phyloP scores from a whole-genome alignment of 2,329 filamentous ascomycete species.

The Fusarium anguioides region DNA sequence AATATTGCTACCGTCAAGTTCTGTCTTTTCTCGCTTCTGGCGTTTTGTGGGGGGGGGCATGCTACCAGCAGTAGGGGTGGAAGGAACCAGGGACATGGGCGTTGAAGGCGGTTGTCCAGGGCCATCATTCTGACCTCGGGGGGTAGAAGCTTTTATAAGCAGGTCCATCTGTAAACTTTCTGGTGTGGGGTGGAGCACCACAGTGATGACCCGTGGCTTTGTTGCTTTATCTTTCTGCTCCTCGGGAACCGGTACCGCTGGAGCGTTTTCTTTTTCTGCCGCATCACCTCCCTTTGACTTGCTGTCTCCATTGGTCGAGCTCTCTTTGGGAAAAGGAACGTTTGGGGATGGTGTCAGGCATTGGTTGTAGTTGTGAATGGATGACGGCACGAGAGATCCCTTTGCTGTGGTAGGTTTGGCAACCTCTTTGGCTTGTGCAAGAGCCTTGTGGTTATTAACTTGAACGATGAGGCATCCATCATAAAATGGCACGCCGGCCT shows the following conservation, averaged over 20 bases:
- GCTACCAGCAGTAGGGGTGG: conserved; percentile 69
- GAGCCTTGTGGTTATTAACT: conserved; percentile 86
- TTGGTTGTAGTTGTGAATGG: conserved; percentile 91
- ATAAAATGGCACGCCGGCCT: conserved; percentile 82
- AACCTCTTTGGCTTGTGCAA: conserved; percentile 69
- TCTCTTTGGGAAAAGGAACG: conserved; percentile 76
- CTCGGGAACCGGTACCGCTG: conserved; percentile 63
- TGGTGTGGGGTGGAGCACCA: conserved; percentile 86
- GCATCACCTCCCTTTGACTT: conserved; percentile 37
- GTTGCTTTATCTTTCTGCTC: conserved; percentile 48
- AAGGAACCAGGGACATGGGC: conserved; percentile 67
- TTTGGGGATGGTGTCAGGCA: conserved; percentile 91
- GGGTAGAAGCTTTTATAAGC: conserved; percentile 78
- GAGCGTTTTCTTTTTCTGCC: conserved; percentile 64
- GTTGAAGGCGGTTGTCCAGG: conserved; percentile 74
- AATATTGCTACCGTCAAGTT: conserved; percentile 79
- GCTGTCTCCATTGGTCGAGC: conserved; percentile 52
- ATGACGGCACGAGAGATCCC: conserved; percentile 76
- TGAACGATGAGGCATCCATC: conserved; percentile 96
- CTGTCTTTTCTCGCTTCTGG: conserved; percentile 76
- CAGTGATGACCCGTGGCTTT: conserved; percentile 75
- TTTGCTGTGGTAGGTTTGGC: conserved; percentile 62
- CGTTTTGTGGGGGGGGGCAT: conserved; percentile 73
- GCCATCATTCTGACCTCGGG: conserved; percentile 59
- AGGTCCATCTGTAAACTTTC: conserved; percentile 82